phyloP scores from a whole-genome alignment of 441 rosid genomes.

The Aleurites moluccanus region DNA sequence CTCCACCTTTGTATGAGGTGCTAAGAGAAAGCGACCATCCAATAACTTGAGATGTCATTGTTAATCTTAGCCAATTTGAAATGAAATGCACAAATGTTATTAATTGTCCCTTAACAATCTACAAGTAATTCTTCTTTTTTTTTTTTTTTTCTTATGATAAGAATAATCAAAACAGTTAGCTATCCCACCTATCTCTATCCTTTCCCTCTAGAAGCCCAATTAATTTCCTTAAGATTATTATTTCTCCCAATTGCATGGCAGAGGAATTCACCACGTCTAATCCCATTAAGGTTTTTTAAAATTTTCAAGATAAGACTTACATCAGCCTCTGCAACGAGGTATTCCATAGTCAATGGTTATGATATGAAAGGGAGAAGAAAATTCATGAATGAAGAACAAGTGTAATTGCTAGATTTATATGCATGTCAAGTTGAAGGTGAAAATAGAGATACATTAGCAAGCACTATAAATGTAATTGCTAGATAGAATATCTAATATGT shows the following conservation, averaged over 20 bases:
- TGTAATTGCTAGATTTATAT: not conserved
- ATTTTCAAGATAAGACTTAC: constrained; percentile 25
- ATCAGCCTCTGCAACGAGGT: constrained; percentile 12
- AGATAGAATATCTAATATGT: not conserved
- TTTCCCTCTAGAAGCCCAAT: not conserved
- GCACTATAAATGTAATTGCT: no score
- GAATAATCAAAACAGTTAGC: not conserved
- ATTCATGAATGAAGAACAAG: not conserved
- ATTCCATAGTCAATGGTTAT: constrained; percentile 21
- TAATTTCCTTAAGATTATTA: no score
- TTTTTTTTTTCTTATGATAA: not conserved
- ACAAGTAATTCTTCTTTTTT: not conserved
- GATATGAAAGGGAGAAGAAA: not conserved
- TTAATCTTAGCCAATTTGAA: not conserved
- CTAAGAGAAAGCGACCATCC: constrained; percentile 7
- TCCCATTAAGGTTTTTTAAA: not conserved
- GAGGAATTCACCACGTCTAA: constrained; percentile 22
- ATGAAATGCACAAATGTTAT: constrained; percentile 5
- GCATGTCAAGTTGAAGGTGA: not conserved
- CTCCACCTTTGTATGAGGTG: not conserved
- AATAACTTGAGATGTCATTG: constrained; percentile 1
- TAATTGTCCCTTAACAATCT: not conserved
- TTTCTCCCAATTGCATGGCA: not conserved
- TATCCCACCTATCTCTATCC: not conserved
- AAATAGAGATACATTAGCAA: no score